phyloP scores from a whole-genome alignment of 1,139 yeast genomes.

The Candida pseudoviswanathii region DNA sequence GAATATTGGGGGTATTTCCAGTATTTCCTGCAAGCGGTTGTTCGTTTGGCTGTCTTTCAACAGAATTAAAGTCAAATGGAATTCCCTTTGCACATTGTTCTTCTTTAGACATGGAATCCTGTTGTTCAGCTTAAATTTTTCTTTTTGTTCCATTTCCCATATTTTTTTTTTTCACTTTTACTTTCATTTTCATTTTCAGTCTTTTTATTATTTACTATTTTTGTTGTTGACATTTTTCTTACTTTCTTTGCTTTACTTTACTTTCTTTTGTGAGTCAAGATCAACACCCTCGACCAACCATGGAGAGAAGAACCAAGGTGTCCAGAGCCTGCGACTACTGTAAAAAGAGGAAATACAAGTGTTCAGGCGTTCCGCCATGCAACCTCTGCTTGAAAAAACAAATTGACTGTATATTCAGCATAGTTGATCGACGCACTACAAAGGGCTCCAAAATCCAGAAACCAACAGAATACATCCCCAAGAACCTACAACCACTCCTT shows the following conservation, averaged over 20 bases:
- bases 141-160: background rate
- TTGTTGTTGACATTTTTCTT: background rate
- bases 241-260: background rate
- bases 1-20: no score
- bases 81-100: background rate
- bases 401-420: conserved; percentile 26
- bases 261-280: background rate
- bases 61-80: no score
- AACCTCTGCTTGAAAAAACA: conserved; percentile 27
- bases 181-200: background rate
- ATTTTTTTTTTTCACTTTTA: no score
- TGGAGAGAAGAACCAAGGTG: conserved; percentile 29
- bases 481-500: conserved; percentile 14
- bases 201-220: background rate
- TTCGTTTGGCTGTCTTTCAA: no score
- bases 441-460: conserved; percentile 15
- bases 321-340: conserved; percentile 44
- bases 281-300: background rate
- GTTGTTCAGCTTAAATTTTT: background rate
- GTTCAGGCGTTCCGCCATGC: conserved; percentile 32
- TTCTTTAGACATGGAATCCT: background rate
- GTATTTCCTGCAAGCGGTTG: no score
- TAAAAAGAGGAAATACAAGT: conserved; percentile 38
- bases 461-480: conserved; percentile 13
- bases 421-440: conserved; percentile 23